These are phyloP conservation scores for Magnolia officinalis DNA, from an alignment of 164 flowering plant genomes.

Conservation along the genomic window DNA sequence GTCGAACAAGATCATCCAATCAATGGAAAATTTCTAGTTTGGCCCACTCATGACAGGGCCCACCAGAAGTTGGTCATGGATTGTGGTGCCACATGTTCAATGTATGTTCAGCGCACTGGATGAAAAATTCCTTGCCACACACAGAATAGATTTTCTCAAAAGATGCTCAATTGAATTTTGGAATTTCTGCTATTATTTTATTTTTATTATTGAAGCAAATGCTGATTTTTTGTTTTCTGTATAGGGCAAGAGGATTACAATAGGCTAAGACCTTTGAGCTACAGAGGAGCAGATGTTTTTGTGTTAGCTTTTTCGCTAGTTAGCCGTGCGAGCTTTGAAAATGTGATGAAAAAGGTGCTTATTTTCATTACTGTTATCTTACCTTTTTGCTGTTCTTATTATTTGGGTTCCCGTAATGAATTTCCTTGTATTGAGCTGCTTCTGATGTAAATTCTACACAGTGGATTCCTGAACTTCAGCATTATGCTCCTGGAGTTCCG, in stretches of 20 bases:
- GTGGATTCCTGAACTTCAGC: slow-evolving; percentile 99
- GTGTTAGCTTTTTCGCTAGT: slow-evolving; percentile 90
- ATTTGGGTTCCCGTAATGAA: neutral
- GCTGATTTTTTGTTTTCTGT: slow-evolving; percentile 7
- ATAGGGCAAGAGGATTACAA: slow-evolving; percentile 97
- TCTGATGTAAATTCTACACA: slow-evolving; percentile 34
- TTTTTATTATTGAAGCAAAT: neutral
- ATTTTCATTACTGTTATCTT: neutral
- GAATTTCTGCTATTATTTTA: neutral
- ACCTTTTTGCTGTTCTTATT: neutral
- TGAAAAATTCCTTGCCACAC: no score
- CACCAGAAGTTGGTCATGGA: no score
- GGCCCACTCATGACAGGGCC: no score
- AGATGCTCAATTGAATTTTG: neutral
- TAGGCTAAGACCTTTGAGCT: slow-evolving; percentile 94
- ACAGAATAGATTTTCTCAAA: neutral
- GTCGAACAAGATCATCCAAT: no score
- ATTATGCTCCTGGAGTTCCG: slow-evolving; percentile 86
- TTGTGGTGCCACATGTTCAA: no score
- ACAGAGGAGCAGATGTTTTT: slow-evolving; percentile 94
- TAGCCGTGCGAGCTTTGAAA: slow-evolving; percentile 95
- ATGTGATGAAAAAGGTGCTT: slow-evolving; percentile 79
- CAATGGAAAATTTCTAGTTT: no score
- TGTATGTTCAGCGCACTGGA: no score
- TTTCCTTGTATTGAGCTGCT: slow-evolving; percentile 3